Evolutionary conservation across 306 rosid species (phyloP), one percentile per base, ranked within the genome.

Genomic region (Pachyrhizus erosus): DNA sequence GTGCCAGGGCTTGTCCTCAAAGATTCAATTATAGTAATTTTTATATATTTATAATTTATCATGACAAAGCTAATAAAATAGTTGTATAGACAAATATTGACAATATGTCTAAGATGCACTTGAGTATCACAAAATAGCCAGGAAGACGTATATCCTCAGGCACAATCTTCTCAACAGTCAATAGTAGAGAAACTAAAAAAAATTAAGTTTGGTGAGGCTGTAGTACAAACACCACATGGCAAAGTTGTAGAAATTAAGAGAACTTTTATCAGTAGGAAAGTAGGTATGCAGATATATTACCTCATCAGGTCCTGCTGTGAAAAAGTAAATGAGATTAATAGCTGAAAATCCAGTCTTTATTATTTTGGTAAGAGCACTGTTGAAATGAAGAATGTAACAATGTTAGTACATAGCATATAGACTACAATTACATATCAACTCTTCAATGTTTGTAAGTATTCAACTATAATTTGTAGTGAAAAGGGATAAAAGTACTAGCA

Each of bases 301-400:
- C 99, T 96, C 98, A 87, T 96, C 99, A 78, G 99, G 97, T 34
- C 99, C 98, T 0, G 99, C 99, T 1, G 99, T 96, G 94, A 96
- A 96, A 71, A 96, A 96, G 95, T 96, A 96, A 77, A 94, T 96
- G 85, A 96, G 99, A 90, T 96, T 96, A 89, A 96, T 96, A 5
- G 99, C 93, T 18, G 98, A 51, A 88, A 96, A 96, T 75, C 99
- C 98, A 58, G 93, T 96, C 94, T 94, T 96, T 83, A 96, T 94
- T 79, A 96, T 96, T 95, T 96, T 96, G 51, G 95, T 74, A 86
- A 96, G 98, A 73, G 85, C 94, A 82, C 99, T 96, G 97, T 75
- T 34, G 48, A 72, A 86, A 77, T 42, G 84, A 84, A 72, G 31
- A 72, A 65, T 40, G 80, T 65, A 48, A 57, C 72, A 66, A 86